Percentiles rank a stretch among this genome's conserved stretches.
Conservation (phyloP, 352 stramenopile genomes). For the Peronospora destructor region DNA sequence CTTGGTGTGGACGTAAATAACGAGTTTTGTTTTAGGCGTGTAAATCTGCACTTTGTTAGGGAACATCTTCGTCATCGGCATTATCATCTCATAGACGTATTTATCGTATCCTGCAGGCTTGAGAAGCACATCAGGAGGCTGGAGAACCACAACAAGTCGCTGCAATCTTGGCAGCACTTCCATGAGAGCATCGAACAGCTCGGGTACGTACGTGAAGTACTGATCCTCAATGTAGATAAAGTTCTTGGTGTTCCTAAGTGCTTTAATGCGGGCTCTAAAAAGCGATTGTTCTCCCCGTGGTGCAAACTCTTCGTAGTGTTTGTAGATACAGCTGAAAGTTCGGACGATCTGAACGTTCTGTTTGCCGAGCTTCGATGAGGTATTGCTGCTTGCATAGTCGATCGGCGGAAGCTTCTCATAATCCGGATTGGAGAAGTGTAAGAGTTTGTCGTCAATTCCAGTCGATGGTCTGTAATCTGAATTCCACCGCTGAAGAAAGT, state of each 20-base stretch:
- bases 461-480: conserved; percentile 18
- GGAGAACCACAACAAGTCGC: too few relatives aligned
- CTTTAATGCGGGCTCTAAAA: conserved; percentile 37
- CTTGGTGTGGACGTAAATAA: conserved; percentile 54
- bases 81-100: conserved; percentile 50
- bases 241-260: conserved; percentile 39
- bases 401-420: conserved; percentile 10
- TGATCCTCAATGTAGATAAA: conserved; percentile 32
- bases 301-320: conserved; percentile 47
- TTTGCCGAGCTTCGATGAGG: conserved; percentile 6
- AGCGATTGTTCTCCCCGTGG: conserved; percentile 43
- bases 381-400: conserved; percentile 10
- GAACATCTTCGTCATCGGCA: conserved; percentile 30
- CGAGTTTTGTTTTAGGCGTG: conserved; percentile 28
- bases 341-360: conserved; percentile 51
- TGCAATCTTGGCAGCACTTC: conserved; percentile 26
- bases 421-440: conserved; percentile 44
- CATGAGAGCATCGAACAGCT: conserved; percentile 40
- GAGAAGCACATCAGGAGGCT: too few relatives aligned
- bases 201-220: conserved; percentile 33
- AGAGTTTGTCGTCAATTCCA: conserved; percentile 18
- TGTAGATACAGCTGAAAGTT: conserved; percentile 52
- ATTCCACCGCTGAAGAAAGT: conserved; percentile 56
- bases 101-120: background rate
- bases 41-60: conserved; percentile 35